These are phyloP conservation scores for Fusarium sp. DNA, from an alignment of 2,329 filamentous ascomycete genomes.

Conservation along the genomic window DNA sequence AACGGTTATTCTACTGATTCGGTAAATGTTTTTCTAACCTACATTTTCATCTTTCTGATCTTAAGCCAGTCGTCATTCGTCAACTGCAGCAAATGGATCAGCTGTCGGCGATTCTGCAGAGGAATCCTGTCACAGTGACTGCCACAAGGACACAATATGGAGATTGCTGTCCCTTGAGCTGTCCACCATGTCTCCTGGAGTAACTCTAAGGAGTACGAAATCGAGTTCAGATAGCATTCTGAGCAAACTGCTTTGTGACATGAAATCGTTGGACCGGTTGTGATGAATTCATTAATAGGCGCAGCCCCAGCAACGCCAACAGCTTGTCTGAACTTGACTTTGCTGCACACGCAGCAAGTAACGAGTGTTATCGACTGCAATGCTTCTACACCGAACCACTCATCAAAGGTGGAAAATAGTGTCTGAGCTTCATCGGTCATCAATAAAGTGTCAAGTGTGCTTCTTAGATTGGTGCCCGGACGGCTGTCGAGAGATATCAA, in stretches of 20 bases:
- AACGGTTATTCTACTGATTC: background rate
- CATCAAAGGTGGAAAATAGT: background rate
- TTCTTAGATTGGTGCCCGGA: background rate
- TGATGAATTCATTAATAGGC: background rate
- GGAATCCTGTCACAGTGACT: background rate
- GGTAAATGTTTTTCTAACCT: background rate
- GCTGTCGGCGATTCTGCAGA: background rate
- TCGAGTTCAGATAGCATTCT: background rate
- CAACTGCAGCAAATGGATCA: background rate
- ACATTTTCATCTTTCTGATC: background rate
- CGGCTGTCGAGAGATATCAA: background rate
- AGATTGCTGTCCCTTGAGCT: background rate
- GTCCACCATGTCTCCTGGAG: background rate
- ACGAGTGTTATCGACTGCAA: background rate
- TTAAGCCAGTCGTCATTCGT: background rate
- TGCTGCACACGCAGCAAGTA: background rate
- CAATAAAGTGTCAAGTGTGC: background rate
- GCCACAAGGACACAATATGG: background rate
- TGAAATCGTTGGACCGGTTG: background rate
- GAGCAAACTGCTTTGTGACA: background rate
- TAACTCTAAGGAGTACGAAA: background rate
- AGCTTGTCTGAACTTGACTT: slow-evolving; percentile 6
- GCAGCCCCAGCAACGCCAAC: background rate
- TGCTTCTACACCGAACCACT: background rate
- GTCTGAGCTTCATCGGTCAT: background rate